Percentiles rank a stretch among this genome's conserved stretches.
Evolutionary conservation across 2,329 filamentous ascomycete genomes (phyloP).

Genomic region (Colletotrichum lini): DNA sequence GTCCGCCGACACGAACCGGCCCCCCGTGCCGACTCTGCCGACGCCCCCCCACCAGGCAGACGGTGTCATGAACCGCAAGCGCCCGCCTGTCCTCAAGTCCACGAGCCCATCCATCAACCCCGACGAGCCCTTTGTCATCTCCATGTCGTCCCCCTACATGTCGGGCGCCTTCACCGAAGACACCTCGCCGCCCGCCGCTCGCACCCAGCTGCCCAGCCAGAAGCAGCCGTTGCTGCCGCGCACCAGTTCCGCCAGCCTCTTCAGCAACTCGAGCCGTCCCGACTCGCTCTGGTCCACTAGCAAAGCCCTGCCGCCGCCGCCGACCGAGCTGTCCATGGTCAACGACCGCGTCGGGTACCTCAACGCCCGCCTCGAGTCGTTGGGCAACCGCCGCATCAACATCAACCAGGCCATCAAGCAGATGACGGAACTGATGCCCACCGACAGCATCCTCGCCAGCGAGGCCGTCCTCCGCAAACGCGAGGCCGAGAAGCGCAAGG

Average conservation of each 20-base stretch:
- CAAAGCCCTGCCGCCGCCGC: conserved; percentile 74
- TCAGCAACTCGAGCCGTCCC: conserved; percentile 34
- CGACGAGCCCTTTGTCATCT: conserved; percentile 51
- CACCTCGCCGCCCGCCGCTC: conserved; percentile 34
- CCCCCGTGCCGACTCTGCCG: conserved; percentile 56
- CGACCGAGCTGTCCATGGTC: conserved; percentile 69
- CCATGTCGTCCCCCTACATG: conserved; percentile 53
- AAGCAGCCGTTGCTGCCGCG: conserved; percentile 26
- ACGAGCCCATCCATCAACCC: conserved; percentile 38
- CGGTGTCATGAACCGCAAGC: conserved; percentile 58
- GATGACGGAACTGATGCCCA: conserved; percentile 84
- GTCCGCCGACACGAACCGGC: conserved; percentile 54
- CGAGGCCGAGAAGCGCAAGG: conserved; percentile 73
- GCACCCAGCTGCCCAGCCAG: conserved; percentile 39
- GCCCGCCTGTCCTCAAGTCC: conserved; percentile 51
- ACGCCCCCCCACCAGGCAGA: conserved; percentile 52
- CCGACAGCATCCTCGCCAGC: conserved; percentile 77
- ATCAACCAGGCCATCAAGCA: conserved; percentile 81
- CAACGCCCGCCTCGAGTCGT: conserved; percentile 74
- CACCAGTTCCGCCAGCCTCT: conserved; percentile 25
- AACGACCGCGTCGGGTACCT: conserved; percentile 77
- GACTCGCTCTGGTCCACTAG: conserved; percentile 57
- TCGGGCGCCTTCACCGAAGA: conserved; percentile 45
- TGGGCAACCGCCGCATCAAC: conserved; percentile 78
- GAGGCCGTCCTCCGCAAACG: conserved; percentile 72